A percentile compares a stretch with the other conserved stretches of the same genome.
phyloP scores from a whole-genome alignment of 2,329 filamentous ascomycete species.

The Seiridium cupressi region DNA sequence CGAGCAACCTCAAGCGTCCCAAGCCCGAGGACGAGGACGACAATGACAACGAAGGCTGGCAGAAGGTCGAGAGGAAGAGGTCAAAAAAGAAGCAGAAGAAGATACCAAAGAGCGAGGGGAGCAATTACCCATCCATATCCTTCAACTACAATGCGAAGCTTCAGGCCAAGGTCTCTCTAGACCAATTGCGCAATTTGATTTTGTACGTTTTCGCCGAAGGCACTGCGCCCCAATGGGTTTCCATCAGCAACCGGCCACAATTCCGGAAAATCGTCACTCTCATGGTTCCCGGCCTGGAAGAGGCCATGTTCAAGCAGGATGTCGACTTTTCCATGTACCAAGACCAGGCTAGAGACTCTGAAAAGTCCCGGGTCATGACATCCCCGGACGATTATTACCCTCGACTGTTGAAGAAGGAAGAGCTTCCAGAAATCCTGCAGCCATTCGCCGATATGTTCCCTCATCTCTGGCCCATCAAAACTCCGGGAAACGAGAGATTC shows the following conservation, averaged over 20 bases:
- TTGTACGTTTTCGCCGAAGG: constrained; percentile 69
- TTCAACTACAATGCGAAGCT: constrained; percentile 59
- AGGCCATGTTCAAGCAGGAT: constrained; percentile 77
- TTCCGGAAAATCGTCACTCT: constrained; percentile 81
- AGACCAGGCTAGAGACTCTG: constrained; percentile 25
- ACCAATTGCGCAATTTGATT: constrained; percentile 61
- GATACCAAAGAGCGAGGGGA: constrained; percentile 51
- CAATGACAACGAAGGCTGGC: constrained; percentile 43
- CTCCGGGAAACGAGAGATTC: constrained; percentile 80
- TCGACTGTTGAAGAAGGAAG: constrained; percentile 46
- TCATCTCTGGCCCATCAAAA: constrained; percentile 85
- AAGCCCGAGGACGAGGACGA: constrained; percentile 44
- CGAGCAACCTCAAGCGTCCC: constrained; percentile 46
- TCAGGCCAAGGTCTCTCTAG: constrained; percentile 60
- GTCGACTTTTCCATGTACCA: constrained; percentile 50
- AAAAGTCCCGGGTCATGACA: constrained; percentile 33
- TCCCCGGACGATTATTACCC: constrained; percentile 62
- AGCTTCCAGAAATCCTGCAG: constrained; percentile 53
- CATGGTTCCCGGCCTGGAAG: constrained; percentile 89
- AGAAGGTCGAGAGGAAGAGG: constrained; percentile 46
- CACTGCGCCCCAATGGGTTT: constrained; percentile 62
- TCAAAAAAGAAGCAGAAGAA: constrained; percentile 52
- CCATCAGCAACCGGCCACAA: constrained; percentile 59
- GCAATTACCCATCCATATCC: constrained; percentile 57
- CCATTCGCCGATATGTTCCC: constrained; percentile 80